A percentile compares a stretch with the other conserved stretches of the same genome.
Conservation (phyloP, 805 yeast species). For the Grigorovia humatica region DNA sequence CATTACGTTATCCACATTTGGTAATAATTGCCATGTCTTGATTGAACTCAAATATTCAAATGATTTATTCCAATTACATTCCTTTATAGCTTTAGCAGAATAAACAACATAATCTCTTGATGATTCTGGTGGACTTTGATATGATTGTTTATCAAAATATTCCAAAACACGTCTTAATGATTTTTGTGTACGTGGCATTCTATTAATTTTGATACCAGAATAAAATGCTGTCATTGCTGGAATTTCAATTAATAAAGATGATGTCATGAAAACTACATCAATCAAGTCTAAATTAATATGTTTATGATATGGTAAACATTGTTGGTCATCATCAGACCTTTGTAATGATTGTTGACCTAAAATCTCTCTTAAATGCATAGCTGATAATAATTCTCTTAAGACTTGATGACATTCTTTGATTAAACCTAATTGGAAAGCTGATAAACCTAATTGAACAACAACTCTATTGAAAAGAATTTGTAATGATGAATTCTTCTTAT, state of each 20-base stretch:
- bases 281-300: constrained; percentile 92
- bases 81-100: constrained; percentile 80
- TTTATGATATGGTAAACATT: constrained; percentile 93
- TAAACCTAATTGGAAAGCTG: constrained; percentile 87
- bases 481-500: constrained; percentile 39
- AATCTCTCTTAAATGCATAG: constrained; percentile 79
- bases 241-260: constrained; percentile 80
- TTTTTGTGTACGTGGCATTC: constrained; percentile 49
- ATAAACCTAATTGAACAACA: constrained; percentile 86
- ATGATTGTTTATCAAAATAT: constrained; percentile 85
- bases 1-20: constrained; percentile 56
- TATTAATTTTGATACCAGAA: constrained; percentile 49
- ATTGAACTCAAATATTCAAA: constrained; percentile 47
- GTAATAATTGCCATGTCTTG: constrained; percentile 75
- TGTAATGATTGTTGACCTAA: constrained; percentile 80
- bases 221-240: constrained; percentile 76
- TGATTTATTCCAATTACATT: constrained; percentile 82
- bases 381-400: constrained; percentile 77
- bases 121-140: constrained; percentile 96
- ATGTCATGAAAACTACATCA: constrained; percentile 87
- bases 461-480: constrained; percentile 94
- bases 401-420: constrained; percentile 80
- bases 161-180: constrained; percentile 88
- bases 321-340: constrained; percentile 37
- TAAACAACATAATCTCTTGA: constrained; percentile 87